A percentile compares a stretch with the other conserved stretches of the same genome.
phyloP scores from a whole-genome alignment of 2,329 filamentous ascomycete genomes.

The Cyphellophora europaea region DNA sequence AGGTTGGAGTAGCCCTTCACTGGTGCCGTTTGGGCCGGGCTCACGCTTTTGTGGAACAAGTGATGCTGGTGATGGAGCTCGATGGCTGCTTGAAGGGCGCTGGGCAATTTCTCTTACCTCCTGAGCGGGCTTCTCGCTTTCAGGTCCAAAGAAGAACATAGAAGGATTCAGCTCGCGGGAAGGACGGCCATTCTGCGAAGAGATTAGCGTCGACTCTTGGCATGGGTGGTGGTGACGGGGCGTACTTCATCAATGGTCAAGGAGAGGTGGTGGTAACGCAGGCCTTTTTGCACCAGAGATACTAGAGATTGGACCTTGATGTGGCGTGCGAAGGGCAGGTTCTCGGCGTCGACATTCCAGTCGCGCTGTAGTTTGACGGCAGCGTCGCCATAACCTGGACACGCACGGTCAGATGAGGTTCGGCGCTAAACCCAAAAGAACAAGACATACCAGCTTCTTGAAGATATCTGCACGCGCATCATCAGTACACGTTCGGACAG shows the following conservation, averaged over 20 bases:
- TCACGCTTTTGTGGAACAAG: conserved; percentile 25
- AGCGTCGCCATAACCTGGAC: conserved; percentile 47
- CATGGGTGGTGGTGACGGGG: conserved; percentile 4
- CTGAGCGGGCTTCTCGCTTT: conserved; percentile 22
- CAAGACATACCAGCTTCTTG: conserved; percentile 42
- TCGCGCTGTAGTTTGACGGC: conserved; percentile 51
- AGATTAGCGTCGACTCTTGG: conserved; percentile 10
- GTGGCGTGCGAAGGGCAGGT: conserved; percentile 50
- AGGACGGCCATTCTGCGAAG: conserved; percentile 16
- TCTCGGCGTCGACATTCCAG: conserved; percentile 54
- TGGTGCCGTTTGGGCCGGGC: conserved; percentile 26
- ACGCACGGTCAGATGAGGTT: conserved; percentile 1
- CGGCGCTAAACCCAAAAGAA: conserved; percentile 2
- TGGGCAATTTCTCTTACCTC: conserved; percentile 19
- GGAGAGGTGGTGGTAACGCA: conserved; percentile 42
- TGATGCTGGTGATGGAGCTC: conserved; percentile 22
- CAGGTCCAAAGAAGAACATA: conserved; percentile 39
- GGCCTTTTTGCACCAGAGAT: conserved; percentile 54
- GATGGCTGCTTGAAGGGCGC: conserved; percentile 1
- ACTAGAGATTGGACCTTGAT: conserved; percentile 52
- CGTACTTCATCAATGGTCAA: conserved; percentile 35
- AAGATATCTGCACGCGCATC: conserved; percentile 34
- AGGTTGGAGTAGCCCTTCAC: conserved; percentile 21
- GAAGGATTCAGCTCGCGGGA: conserved; percentile 23
- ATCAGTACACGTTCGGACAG: conserved; percentile 9